Percentiles rank a stretch among this genome's conserved stretches.
These are phyloP conservation scores for Amesomyces nigricolor DNA, from an alignment of 2,329 filamentous ascomycete species.

Conservation along the genomic window DNA sequence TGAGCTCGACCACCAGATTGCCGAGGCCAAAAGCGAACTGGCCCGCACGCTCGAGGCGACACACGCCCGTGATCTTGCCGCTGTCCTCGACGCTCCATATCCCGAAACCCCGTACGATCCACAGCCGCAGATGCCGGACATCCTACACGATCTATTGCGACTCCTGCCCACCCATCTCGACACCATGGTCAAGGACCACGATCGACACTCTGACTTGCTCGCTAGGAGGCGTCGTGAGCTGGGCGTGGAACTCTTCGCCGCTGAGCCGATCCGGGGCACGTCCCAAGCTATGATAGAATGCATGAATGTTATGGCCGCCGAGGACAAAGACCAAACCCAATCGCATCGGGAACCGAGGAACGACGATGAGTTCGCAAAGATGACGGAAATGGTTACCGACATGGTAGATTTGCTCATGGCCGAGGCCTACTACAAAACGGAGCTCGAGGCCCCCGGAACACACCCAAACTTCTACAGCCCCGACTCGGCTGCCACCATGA, in stretches of 20 bases:
- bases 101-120: constrained; percentile 5
- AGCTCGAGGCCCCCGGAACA: constrained; percentile 21
- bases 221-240: background rate
- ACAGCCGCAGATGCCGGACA: constrained; percentile 8
- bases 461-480: constrained; percentile 23
- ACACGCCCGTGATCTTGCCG: constrained; percentile 20
- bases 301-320: constrained; percentile 12
- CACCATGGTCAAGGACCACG: too few relatives aligned
- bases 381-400: constrained; percentile 24
- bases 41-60: constrained; percentile 35
- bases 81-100: constrained; percentile 8
- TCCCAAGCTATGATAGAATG: constrained; percentile 11
- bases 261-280: background rate
- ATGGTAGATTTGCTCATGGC: constrained; percentile 31
- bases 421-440: constrained; percentile 27
- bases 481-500: constrained; percentile 31
- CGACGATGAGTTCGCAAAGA: constrained; percentile 21
- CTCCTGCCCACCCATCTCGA: constrained; percentile 3
- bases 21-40: constrained; percentile 47
- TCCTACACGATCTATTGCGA: constrained; percentile 21
- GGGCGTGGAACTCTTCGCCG: constrained; percentile 8
- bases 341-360: constrained; percentile 22
- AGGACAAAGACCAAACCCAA: constrained; percentile 10
- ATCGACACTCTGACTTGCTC: background rate
- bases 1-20: constrained; percentile 58